Percentiles rank a stretch among this genome's conserved stretches.
Evolutionary conservation across 2,329 filamentous ascomycete genomes (phyloP).

Genomic region (Hypomyces rosellus): DNA sequence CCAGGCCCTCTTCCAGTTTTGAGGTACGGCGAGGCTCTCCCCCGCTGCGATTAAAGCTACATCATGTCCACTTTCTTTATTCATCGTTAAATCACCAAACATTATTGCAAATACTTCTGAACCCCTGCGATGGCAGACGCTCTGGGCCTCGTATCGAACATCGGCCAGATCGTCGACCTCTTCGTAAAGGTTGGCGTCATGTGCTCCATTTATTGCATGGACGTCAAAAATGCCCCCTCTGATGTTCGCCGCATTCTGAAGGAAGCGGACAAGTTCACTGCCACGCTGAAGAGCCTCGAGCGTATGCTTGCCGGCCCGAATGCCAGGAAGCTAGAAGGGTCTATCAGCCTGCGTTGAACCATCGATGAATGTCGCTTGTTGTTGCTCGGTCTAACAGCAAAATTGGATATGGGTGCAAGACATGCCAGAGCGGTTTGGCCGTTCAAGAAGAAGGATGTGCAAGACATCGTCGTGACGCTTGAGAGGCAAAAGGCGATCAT

Average conservation of each 20-base stretch:
- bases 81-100: background rate
- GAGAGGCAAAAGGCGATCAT: conserved; percentile 6
- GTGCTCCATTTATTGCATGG: conserved; percentile 11
- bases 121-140: conserved; percentile 1
- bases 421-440: conserved; percentile 9
- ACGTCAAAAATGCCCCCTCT: conserved; percentile 7
- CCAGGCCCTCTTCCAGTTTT: no score
- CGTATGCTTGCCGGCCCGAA: conserved; percentile 2
- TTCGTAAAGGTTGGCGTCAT: conserved; percentile 11
- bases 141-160: conserved; percentile 10
- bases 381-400: conserved; percentile 2
- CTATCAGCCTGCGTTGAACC: background rate
- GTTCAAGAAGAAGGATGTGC: conserved; percentile 6
- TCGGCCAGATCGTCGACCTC: conserved; percentile 11
- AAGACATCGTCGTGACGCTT: background rate
- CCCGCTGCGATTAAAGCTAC: no score
- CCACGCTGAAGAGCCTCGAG: conserved; percentile 9
- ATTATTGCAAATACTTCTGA: no score
- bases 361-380: conserved; percentile 2
- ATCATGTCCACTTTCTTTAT: no score
- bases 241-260: conserved; percentile 10
- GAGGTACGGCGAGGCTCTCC: no score
- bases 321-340: conserved; percentile 5
- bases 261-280: conserved; percentile 7
- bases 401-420: conserved; percentile 6